Evolutionary conservation across 805 yeast genomes (phyloP), one percentile per base, ranked within the genome.

Genomic region (Yamadazyma olivae): DNA sequence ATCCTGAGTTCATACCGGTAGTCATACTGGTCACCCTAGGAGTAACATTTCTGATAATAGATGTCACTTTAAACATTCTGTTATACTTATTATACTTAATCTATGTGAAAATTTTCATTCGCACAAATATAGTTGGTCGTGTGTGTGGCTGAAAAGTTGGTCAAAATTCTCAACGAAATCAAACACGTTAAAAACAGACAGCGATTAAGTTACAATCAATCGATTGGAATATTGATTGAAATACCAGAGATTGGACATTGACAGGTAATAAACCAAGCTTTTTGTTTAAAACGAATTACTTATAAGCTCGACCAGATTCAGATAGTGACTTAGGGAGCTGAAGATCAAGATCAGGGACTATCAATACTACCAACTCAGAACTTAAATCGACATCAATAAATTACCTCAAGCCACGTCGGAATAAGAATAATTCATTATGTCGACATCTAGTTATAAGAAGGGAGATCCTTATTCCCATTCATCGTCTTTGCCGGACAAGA

Each of bases 361-460:
- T n/a, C n/a, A n/a, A n/a, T n/a, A n/a, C n/a, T n/a, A n/a, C n/a
- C n/a, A n/a, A n/a, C n/a, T n/a, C n/a, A n/a, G n/a, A n/a, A n/a
- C n/a, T n/a, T n/a, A n/a, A n/a, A n/a, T n/a, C n/a, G n/a, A n/a
- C n/a, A n/a, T n/a, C n/a, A n/a, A n/a, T n/a, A n/a, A n/a, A n/a
- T n/a, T n/a, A n/a, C n/a, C n/a, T n/a, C n/a, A n/a, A n/a, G n/a
- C n/a, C n/a, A n/a, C n/a, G n/a, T n/a, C 24, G 24, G 24, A 21
- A 21, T 21, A 21, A 21, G 8, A 21, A 21, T 8, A 15, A 25
- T 7, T 7, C 20, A 39, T 5, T 29, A 88, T 88, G 96, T 88
- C 96, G 30, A 79, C 95, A 25, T 79, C 71, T 48, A 71, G 84
- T 30, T 88, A 86, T 65, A 89, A 88, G 69, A 85, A 86, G 67